These are phyloP conservation scores for Penicillium macrosclerotiorum DNA, from an alignment of 495 filamentous ascomycete genomes.

Conservation along the genomic window DNA sequence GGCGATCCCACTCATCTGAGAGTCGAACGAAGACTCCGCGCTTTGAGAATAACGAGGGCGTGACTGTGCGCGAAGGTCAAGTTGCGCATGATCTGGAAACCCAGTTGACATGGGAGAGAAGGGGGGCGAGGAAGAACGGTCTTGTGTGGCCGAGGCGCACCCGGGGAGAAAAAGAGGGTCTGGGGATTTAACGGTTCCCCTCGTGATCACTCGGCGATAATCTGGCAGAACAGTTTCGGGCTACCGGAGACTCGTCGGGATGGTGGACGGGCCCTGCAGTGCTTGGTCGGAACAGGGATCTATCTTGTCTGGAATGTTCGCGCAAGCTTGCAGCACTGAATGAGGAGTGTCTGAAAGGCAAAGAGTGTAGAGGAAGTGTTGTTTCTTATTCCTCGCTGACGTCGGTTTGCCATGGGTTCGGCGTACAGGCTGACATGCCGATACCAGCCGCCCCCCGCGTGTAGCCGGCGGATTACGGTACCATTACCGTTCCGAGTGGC, in stretches of 20 bases:
- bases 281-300: neutral
- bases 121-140: conserved; percentile 5
- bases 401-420: conserved; percentile 22
- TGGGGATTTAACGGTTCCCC: conserved; percentile 22
- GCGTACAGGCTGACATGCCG: conserved; percentile 39
- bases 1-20: conserved; percentile 38
- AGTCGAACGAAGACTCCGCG: conserved; percentile 14
- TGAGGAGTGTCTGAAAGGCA: too few species aligned
- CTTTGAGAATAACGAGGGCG: conserved; percentile 3
- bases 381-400: conserved; percentile 13
- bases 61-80: conserved; percentile 12
- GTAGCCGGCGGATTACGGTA: conserved; percentile 19
- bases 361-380: conserved; percentile 7
- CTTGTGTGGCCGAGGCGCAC: conserved; percentile 18
- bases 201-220: conserved; percentile 33
- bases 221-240: conserved; percentile 26
- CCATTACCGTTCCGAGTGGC: conserved; percentile 15
- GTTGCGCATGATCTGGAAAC: conserved; percentile 30
- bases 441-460: conserved; percentile 29
- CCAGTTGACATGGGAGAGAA: conserved; percentile 30
- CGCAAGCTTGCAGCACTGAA: too few species aligned
- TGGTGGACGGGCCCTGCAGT: conserved; percentile 9
- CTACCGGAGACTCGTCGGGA: conserved; percentile 32
- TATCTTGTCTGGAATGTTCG: neutral
- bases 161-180: conserved; percentile 14